These are phyloP conservation scores for Vigna unguiculata DNA, from an alignment of 306 rosid genomes.

Conservation along the genomic window DNA sequence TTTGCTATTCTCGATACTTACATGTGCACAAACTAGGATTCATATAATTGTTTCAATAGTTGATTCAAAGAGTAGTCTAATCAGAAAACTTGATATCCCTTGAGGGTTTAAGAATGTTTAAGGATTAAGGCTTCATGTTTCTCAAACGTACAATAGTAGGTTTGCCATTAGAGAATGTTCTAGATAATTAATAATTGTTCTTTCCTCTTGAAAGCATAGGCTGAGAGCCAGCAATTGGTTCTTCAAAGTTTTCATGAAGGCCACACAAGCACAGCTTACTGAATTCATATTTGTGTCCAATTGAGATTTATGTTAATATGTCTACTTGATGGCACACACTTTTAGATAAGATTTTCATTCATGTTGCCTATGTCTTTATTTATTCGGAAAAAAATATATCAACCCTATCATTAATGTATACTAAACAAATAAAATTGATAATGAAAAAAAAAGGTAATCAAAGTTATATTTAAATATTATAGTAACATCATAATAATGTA, in stretches of 20 bases:
- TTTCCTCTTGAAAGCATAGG: slow-evolving; percentile 10
- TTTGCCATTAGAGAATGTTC: slow-evolving; percentile 23
- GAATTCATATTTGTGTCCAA: not conserved
- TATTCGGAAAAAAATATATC: not conserved
- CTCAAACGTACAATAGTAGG: not conserved
- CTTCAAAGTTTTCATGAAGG: not conserved
- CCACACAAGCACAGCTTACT: not conserved
- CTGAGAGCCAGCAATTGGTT: slow-evolving; percentile 23
- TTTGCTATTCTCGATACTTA: not conserved
- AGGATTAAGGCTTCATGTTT: not conserved
- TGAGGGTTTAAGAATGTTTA: not conserved
- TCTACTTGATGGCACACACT: not conserved
- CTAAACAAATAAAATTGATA: slow-evolving; percentile 21
- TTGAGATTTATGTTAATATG: not conserved
- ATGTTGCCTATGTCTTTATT: not conserved
- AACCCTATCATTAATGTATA: not conserved
- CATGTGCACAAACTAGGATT: slow-evolving; percentile 8
- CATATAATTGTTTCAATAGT: not conserved
- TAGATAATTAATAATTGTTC: not conserved
- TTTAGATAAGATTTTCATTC: slow-evolving; percentile 6
- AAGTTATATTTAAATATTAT: not conserved
- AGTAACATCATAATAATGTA: not conserved
- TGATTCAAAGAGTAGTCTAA: slow-evolving; percentile 8
- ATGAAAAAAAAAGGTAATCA: not conserved
- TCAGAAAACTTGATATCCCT: slow-evolving; percentile 1